A percentile compares a stretch with the other conserved stretches of the same genome.
Evolutionary conservation across 2,329 filamentous ascomycete species (phyloP).

Genomic region (Cercospora janseana): DNA sequence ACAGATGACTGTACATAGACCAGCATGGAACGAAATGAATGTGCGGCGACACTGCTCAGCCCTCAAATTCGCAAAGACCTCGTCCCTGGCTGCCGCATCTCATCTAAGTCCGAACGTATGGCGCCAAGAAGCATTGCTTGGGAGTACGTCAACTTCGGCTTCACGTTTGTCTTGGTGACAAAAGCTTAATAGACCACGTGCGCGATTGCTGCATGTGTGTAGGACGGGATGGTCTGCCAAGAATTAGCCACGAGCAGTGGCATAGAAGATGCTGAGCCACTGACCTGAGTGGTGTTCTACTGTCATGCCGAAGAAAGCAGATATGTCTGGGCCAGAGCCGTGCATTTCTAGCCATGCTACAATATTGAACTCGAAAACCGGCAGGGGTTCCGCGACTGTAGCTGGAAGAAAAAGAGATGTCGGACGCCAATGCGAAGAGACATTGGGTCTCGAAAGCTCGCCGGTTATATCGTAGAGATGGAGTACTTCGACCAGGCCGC

Average conservation of each 20-base stretch:
- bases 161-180: background rate
- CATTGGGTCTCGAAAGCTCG: background rate
- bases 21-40: background rate
- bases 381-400: no score
- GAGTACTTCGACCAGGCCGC: constrained; percentile 34
- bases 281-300: no score
- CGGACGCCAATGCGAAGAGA: background rate
- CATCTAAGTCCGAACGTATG: no score
- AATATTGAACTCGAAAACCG: no score
- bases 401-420: background rate
- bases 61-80: no score
- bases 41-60: no score
- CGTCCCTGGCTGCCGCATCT: no score
- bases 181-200: constrained; percentile 9
- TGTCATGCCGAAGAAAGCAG: no score
- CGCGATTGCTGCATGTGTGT: constrained; percentile 3
- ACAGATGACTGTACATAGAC: background rate
- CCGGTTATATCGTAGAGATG: background rate
- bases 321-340: no score
- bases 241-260: background rate
- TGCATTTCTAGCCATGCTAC: no score
- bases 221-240: background rate
- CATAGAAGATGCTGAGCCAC: background rate
- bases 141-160: background rate
- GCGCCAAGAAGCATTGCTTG: background rate